Base-by-base conservation (phyloP, 495 filamentous ascomycete genomes). In the Xylaria nigripes region DNA sequence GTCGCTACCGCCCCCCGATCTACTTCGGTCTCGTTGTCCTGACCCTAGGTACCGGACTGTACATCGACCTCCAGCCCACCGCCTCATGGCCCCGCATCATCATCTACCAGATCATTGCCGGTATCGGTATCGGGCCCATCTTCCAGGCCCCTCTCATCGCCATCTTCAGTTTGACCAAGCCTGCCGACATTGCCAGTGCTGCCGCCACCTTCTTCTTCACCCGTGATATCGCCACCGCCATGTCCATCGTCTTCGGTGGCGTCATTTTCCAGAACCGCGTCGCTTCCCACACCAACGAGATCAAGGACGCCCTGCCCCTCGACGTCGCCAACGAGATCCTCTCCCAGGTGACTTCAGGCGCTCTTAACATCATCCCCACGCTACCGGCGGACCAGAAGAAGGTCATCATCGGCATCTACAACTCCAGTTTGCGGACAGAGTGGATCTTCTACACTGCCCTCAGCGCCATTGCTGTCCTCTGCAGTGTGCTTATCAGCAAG, bases 181-280 rank as follows among this genome's bases (percentile, higher is more conserved):
- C 51, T 19, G 42, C 54, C 8, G 34, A 51, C 13, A 40, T 57
- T 1, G 46, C 54, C 3, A 23, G 30, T n/a, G 54, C 54, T 1
- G 45, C 54, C 1, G 48, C 38, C 19, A 57, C 54, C 2, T 57
- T 45, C 22, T 38, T 61, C 0, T 76, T 76, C 16, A n/a, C n/a
- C n/a, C 72, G 79, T 48, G 72, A 78, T 40, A 62, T 81, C 48
- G 69, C 76, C 3, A 71, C 75, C 10, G 65, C 74, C n/a, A 75
- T 78, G 34, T 74, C 74, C 41, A 72, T 81, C 44, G 79, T 81
- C 24, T 64, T 81, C 45, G 79, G 79, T 16, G 76, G 75, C 6
- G 79, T 81, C 43, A 72, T 82, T 48, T 81, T 79, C 60, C 76
- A 81, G 38, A 82, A 81, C n/a, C n/a, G n/a, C n/a, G n/a, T n/a